These are phyloP conservation scores for Beauveria brongniartii DNA, from an alignment of 2,329 filamentous ascomycete species.

Conservation along the genomic window DNA sequence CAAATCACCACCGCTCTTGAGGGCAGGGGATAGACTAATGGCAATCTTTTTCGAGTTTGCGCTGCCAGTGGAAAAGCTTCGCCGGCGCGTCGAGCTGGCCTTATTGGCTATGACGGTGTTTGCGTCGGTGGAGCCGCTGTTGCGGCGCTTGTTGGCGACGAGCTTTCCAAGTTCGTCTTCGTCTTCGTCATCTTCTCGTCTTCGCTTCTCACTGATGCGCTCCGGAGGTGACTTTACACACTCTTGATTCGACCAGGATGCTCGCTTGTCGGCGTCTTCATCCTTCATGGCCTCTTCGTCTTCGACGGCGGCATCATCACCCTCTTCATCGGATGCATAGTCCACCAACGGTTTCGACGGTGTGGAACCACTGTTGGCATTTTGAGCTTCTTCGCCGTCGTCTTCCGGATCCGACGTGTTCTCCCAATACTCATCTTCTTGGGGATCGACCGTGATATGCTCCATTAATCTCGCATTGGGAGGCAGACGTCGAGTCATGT, in stretches of 20 bases:
- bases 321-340: slow-evolving; percentile 89
- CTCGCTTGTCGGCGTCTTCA: slow-evolving; percentile 11
- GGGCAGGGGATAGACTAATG: slow-evolving; percentile 45
- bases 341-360: slow-evolving; percentile 73
- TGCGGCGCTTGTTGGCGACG: slow-evolving; percentile 55
- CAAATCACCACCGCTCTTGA: slow-evolving; percentile 30
- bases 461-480: slow-evolving; percentile 57
- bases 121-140: slow-evolving; percentile 43
- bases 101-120: slow-evolving; percentile 29
- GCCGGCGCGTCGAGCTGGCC: slow-evolving; percentile 21
- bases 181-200: slow-evolving; percentile 82
- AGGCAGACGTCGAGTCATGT: slow-evolving; percentile 35
- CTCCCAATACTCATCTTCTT: slow-evolving; percentile 93
- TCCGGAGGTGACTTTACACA: slow-evolving; percentile 52
- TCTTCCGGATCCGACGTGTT: slow-evolving; percentile 78
- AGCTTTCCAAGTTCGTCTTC: slow-evolving; percentile 88
- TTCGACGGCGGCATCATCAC: slow-evolving; percentile 23
- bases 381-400: slow-evolving; percentile 43
- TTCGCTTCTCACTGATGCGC: slow-evolving; percentile 77
- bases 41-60: slow-evolving; percentile 46
- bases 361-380: slow-evolving; percentile 52
- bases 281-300: slow-evolving; percentile 18
- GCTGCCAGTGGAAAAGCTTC: slow-evolving; percentile 33
- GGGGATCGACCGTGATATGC: slow-evolving; percentile 63
- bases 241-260: slow-evolving; percentile 15